phyloP scores from a whole-genome alignment of 2,329 filamentous ascomycete species.

The Curvularia spicifera region DNA sequence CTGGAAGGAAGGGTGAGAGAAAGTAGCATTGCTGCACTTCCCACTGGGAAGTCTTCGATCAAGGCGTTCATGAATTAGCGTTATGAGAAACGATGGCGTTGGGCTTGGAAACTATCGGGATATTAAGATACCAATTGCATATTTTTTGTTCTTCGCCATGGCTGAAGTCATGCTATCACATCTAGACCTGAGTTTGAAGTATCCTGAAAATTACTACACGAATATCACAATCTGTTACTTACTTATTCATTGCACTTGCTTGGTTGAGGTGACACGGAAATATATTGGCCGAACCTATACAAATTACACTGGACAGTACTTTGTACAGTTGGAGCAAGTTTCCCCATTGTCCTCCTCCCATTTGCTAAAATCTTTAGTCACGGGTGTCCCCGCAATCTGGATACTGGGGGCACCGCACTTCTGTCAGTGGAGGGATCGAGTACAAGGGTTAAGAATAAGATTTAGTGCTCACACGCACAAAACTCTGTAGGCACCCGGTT shows the following conservation, averaged over 20 bases:
- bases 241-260: neutral
- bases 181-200: neutral
- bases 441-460: neutral
- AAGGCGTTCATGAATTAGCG: slow-evolving; percentile 12
- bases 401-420: neutral
- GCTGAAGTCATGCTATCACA: too few species aligned
- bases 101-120: neutral
- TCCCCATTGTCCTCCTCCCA: too few species aligned
- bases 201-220: neutral
- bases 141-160: neutral
- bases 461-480: neutral
- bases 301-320: too few species aligned
- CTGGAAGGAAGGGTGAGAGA: slow-evolving; percentile 53
- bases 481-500: neutral
- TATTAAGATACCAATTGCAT: slow-evolving; percentile 2
- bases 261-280: neutral
- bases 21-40: slow-evolving; percentile 19
- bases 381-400: slow-evolving; percentile 7
- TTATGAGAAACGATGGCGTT: slow-evolving; percentile 27
- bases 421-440: neutral
- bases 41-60: neutral
- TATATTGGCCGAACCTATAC: neutral
- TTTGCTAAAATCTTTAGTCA: too few species aligned
- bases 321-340: neutral
- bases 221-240: neutral